A percentile compares a stretch with the other conserved stretches of the same genome.
Conservation (phyloP, 192 early-diverging fungal species). For the Backusella macrospora region DNA sequence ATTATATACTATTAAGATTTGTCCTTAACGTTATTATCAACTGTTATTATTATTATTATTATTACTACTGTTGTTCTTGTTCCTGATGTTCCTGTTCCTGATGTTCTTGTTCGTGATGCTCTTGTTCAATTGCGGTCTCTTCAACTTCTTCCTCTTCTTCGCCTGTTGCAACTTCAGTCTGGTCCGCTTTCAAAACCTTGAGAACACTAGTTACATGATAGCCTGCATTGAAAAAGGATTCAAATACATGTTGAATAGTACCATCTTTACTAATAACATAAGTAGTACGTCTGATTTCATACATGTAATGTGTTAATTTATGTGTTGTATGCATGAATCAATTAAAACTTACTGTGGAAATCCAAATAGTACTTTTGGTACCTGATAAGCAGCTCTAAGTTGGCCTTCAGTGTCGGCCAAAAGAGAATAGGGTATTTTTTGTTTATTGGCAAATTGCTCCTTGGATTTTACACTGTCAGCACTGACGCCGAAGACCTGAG, state of each 20-base stretch:
- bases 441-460: slow-evolving; percentile 30
- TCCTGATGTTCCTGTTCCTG: neutral
- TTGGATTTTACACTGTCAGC: slow-evolving; percentile 38
- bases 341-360: slow-evolving; percentile 18
- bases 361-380: slow-evolving; percentile 33
- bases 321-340: neutral
- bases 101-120: neutral
- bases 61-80: neutral
- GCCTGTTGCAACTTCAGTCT: neutral
- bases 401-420: slow-evolving; percentile 39
- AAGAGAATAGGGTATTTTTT: slow-evolving; percentile 37
- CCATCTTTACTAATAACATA: slow-evolving; percentile 45
- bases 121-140: neutral
- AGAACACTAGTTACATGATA: slow-evolving; percentile 39
- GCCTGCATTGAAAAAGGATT: slow-evolving; percentile 35
- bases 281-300: slow-evolving; percentile 37
- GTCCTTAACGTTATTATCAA: neutral
- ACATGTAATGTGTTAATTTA: neutral
- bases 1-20: neutral
- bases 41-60: neutral
- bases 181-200: slow-evolving; percentile 30
- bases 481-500: slow-evolving; percentile 42
- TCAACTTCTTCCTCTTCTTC: neutral
- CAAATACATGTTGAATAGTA: slow-evolving; percentile 39
- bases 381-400: slow-evolving; percentile 33